These are phyloP conservation scores for Podaxis sp. DNA, from an alignment of 768 basidiomycete genomes.

Conservation along the genomic window DNA sequence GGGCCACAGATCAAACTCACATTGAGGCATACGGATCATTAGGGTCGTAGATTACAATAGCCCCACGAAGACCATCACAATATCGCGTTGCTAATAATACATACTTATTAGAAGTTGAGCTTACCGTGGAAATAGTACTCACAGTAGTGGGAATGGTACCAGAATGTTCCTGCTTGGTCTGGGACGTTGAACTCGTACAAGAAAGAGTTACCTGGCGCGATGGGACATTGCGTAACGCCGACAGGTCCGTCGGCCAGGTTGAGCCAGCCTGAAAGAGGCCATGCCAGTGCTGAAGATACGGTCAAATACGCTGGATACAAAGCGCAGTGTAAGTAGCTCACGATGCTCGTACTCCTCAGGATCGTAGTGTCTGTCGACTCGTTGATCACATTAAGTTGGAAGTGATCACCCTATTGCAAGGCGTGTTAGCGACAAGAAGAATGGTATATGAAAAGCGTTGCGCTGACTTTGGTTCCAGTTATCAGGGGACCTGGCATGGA, in stretches of 20 bases:
- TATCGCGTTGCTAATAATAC: slow-evolving; percentile 38
- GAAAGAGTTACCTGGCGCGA: slow-evolving; percentile 33
- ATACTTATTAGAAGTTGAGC: slow-evolving; percentile 18
- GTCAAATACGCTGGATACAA: background rate
- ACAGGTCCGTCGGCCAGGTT: slow-evolving; percentile 37
- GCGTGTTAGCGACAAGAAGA: background rate
- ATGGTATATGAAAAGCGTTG: background rate
- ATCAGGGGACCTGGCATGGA: slow-evolving; percentile 28
- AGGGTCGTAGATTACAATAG: slow-evolving; percentile 41
- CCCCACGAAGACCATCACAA: slow-evolving; percentile 51
- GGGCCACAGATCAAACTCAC: background rate
- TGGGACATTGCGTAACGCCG: slow-evolving; percentile 38
- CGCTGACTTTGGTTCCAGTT: slow-evolving; percentile 22
- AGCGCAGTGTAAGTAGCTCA: slow-evolving; percentile 19
- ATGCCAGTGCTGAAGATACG: slow-evolving; percentile 37
- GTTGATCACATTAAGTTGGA: slow-evolving; percentile 44
- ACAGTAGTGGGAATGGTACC: slow-evolving; percentile 35
- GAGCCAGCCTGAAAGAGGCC: slow-evolving; percentile 34
- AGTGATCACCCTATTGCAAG: slow-evolving; percentile 32
- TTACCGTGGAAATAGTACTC: slow-evolving; percentile 11
- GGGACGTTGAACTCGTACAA: slow-evolving; percentile 31
- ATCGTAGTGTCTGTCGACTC: slow-evolving; percentile 42
- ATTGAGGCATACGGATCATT: slow-evolving; percentile 28
- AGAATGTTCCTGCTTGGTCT: slow-evolving; percentile 40
- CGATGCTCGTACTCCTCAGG: slow-evolving; percentile 46